These are phyloP conservation scores for Lachancea dasiensis DNA, from an alignment of 805 yeast species.

Conservation along the genomic window DNA sequence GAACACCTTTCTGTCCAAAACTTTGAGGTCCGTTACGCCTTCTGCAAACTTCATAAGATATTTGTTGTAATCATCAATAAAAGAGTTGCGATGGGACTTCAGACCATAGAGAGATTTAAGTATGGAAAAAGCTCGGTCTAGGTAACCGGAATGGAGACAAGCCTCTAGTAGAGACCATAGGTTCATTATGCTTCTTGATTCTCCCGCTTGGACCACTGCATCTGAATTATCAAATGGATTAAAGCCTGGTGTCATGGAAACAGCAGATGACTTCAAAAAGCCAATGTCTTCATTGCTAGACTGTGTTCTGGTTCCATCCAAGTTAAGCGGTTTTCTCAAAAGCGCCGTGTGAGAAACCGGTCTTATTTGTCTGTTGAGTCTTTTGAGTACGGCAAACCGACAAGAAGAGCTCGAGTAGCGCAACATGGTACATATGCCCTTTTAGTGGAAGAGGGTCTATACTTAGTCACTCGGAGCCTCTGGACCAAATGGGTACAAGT, in stretches of 20 bases:
- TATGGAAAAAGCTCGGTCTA: constrained; percentile 63
- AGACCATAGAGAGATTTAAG: constrained; percentile 55
- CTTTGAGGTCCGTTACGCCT: constrained; percentile 32
- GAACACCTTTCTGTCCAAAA: constrained; percentile 35
- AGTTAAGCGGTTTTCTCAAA: constrained; percentile 1
- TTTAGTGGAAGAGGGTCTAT: background rate
- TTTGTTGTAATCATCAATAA: constrained; percentile 63
- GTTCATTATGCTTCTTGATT: constrained; percentile 52
- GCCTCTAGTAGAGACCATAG: constrained; percentile 78
- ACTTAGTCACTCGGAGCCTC: background rate
- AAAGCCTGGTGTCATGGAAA: constrained; percentile 19
- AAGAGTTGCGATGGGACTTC: constrained; percentile 38
- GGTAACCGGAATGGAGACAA: constrained; percentile 58
- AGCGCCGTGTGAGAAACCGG: constrained; percentile 3
- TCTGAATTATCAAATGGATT: constrained; percentile 27
- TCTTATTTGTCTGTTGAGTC: constrained; percentile 2
- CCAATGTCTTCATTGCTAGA: constrained; percentile 11
- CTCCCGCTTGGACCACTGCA: constrained; percentile 13
- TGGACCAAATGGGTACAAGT: background rate
- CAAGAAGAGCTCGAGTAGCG: constrained; percentile 3
- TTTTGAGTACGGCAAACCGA: background rate
- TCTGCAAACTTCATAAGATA: constrained; percentile 38
- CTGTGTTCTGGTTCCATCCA: background rate
- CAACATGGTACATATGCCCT: background rate
- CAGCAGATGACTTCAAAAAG: constrained; percentile 13